Conservation (phyloP, 805 yeast genomes). For the Wickerhamiella shivajii region DNA sequence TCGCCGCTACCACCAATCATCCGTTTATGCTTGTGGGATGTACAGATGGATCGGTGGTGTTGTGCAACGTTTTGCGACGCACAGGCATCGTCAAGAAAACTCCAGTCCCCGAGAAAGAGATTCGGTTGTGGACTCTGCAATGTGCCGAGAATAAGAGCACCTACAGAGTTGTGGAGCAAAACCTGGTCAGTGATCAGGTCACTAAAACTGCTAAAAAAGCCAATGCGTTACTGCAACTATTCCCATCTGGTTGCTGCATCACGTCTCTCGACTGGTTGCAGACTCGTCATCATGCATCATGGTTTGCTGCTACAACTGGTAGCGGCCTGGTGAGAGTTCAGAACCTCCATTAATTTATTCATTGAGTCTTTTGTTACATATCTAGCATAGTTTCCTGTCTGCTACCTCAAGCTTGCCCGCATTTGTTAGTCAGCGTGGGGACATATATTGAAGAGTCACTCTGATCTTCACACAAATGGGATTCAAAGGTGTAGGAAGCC, state of each 20-base stretch:
- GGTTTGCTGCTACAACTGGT: slow-evolving; percentile 39
- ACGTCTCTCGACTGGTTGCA: slow-evolving; percentile 45
- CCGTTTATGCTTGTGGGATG: slow-evolving; percentile 36
- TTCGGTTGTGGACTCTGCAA: slow-evolving; percentile 25
- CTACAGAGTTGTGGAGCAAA: slow-evolving; percentile 29
- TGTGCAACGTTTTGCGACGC: slow-evolving; percentile 29
- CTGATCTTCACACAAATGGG: slow-evolving; percentile 8
- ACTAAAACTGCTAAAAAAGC: slow-evolving; percentile 18
- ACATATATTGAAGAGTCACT: not conserved
- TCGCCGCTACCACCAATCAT: slow-evolving; percentile 31
- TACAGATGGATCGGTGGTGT: slow-evolving; percentile 34
- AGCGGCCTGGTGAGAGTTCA: slow-evolving; percentile 36
- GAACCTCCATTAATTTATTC: slow-evolving; percentile 7
- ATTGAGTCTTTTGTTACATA: slow-evolving; percentile 1
- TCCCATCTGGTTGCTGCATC: slow-evolving; percentile 38
- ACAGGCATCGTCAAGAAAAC: slow-evolving; percentile 18
- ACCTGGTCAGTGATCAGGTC: slow-evolving; percentile 26
- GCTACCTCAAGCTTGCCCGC: not conserved
- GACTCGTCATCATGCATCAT: slow-evolving; percentile 28
- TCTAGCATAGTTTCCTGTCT: slow-evolving; percentile 1
- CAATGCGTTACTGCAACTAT: slow-evolving; percentile 19
- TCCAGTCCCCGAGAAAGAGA: slow-evolving; percentile 16
- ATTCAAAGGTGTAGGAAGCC: slow-evolving; percentile 62
- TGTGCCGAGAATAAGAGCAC: slow-evolving; percentile 27
- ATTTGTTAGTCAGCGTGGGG: not conserved